phyloP scores from a whole-genome alignment of 2,329 filamentous ascomycete species.

The Diaporthe citri region DNA sequence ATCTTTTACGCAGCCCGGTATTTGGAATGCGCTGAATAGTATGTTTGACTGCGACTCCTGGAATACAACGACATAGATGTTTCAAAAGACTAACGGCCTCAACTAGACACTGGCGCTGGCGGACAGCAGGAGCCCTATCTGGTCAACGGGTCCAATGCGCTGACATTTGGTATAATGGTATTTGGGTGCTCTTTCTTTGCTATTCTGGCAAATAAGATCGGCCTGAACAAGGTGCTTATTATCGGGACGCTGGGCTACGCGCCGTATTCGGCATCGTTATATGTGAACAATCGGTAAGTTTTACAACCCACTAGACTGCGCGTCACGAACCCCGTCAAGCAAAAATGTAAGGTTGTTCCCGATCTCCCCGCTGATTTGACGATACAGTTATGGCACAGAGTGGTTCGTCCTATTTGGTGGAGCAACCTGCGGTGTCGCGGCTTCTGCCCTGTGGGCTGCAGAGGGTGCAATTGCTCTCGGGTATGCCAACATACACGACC shows the following conservation, averaged over 20 bases:
- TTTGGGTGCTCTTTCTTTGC: constrained; percentile 56
- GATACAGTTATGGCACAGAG: constrained; percentile 50
- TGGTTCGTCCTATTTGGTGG: constrained; percentile 60
- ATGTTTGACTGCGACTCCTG: constrained; percentile 25
- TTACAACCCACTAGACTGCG: too few species aligned
- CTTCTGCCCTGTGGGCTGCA: constrained; percentile 53
- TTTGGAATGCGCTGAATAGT: constrained; percentile 61
- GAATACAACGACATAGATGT: background rate
- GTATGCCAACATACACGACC: constrained; percentile 59
- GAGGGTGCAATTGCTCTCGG: constrained; percentile 54
- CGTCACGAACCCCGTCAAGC: background rate
- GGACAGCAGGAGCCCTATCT: constrained; percentile 53
- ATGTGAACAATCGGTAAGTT: constrained; percentile 54
- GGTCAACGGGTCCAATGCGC: constrained; percentile 56
- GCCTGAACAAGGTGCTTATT: constrained; percentile 56
- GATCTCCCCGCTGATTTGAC: background rate
- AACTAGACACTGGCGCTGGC: constrained; percentile 49
- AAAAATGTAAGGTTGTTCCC: background rate
- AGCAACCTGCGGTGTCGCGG: constrained; percentile 55
- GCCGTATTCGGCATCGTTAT: constrained; percentile 57
- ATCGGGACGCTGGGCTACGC: constrained; percentile 59
- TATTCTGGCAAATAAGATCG: constrained; percentile 55
- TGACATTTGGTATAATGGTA: constrained; percentile 62
- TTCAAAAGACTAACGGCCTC: background rate
- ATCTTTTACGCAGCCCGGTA: constrained; percentile 60